Evolutionary conservation across 2,329 filamentous ascomycete genomes (phyloP), one percentile per base, ranked within the genome.

Genomic region (Sporothrix protearum): DNA sequence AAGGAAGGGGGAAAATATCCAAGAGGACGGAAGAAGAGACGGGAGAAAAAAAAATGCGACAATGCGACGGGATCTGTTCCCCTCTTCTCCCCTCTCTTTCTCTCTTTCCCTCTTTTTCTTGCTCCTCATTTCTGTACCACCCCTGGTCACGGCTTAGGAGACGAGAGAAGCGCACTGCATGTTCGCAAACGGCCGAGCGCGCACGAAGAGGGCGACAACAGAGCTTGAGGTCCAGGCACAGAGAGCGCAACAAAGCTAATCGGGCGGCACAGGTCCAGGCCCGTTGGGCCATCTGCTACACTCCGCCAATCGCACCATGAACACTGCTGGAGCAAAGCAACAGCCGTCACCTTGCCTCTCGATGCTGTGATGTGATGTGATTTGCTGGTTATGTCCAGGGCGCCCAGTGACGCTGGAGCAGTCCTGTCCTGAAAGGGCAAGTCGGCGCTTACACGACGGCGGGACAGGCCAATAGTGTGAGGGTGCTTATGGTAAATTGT

Each of bases 361-460:
- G 49, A 55, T 19, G 49, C 66, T 39, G 33, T 55, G 66, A 55
- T 69, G 67, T 1, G 67, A 55, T 63, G 68, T 70, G 68, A 71
- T 68, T 68, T 68, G 53, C 55, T 63, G n/a, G 39, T 3, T 49
- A 10, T 4, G 53, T 12, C 39, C 53, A 42, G 22, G 67, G 51
- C 45, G 45, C 39, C 51, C 28, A 45, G 57, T 51, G 68, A 59
- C 70, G 39, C 10, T 49, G 39, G 42, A 22, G 53, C 55, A 53
- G 70, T 51, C 68, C 59, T 71, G 51, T 70, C 71, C 71, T 47
- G 42, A 70, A 72, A 39, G 42, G 68, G 71, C 33, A 71, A 68
- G 61, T 72, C 71, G 71, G 71, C 71, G 71, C 71, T 73, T 73
- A 73, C 63, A 71, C 39, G 71, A 57, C 30, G 3, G 25, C 68